These are phyloP conservation scores for Allantophomopsis lycopodina DNA, from an alignment of 2,329 filamentous ascomycete species.

Conservation along the genomic window DNA sequence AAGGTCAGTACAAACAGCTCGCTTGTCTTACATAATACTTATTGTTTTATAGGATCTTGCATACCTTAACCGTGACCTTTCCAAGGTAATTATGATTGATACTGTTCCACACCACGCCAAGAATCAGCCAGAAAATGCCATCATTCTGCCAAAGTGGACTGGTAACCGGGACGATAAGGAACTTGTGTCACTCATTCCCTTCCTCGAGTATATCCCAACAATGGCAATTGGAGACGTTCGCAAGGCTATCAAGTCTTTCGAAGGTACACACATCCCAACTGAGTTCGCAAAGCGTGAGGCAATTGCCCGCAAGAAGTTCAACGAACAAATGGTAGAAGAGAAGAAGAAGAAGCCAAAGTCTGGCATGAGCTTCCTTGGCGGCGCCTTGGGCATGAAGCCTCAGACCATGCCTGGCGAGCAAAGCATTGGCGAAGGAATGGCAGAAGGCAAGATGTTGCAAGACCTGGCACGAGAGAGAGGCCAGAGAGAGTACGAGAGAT, in stretches of 20 bases:
- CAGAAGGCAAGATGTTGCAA: conserved; percentile 92
- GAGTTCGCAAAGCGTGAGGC: conserved; percentile 87
- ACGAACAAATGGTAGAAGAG: conserved; percentile 61
- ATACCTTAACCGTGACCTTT: conserved; percentile 90
- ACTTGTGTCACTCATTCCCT: conserved; percentile 80
- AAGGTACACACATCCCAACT: conserved; percentile 75
- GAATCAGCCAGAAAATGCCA: conserved; percentile 91
- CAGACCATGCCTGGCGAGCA: conserved; percentile 58
- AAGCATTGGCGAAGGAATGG: conserved; percentile 61
- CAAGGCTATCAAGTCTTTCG: conserved; percentile 73
- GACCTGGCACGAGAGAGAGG: conserved; percentile 89
- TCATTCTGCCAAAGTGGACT: conserved; percentile 81
- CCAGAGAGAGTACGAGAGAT: conserved; percentile 74
- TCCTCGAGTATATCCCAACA: conserved; percentile 92
- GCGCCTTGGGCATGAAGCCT: conserved; percentile 65
- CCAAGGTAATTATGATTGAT: conserved; percentile 90
- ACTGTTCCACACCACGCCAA: conserved; percentile 72
- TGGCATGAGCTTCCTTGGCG: conserved; percentile 55
- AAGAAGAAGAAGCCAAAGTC: conserved; percentile 47
- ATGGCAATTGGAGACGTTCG: conserved; percentile 87
- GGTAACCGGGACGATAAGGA: conserved; percentile 74
- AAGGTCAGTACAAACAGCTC: conserved; percentile 48
- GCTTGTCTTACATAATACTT: conserved; percentile 7
- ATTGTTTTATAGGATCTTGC: conserved; percentile 60
- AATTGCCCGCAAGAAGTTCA: conserved; percentile 71